phyloP scores from a whole-genome alignment of 1,284 basidiomycete genomes.

The Coniferiporia weirii region DNA sequence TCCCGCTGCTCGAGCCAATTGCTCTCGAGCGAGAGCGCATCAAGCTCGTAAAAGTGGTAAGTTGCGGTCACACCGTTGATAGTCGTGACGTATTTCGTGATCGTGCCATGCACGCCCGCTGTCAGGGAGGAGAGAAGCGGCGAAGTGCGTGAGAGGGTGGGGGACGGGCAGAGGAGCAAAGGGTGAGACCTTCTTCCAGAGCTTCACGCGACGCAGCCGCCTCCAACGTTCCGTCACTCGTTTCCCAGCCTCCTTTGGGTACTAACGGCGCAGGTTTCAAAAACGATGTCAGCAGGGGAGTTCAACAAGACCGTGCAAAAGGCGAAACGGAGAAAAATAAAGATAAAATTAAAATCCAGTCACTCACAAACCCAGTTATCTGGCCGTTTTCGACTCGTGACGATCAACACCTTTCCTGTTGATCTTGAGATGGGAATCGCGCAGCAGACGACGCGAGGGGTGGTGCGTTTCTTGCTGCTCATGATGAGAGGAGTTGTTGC shows the following conservation, averaged over 20 bases:
- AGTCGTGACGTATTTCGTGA: slow-evolving; percentile 72
- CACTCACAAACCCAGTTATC: slow-evolving; percentile 81
- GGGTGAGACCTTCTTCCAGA: slow-evolving; percentile 87
- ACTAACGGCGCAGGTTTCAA: slow-evolving; percentile 38
- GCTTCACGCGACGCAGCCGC: slow-evolving; percentile 83
- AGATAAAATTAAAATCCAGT: slow-evolving; percentile 14
- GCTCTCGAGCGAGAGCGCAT: slow-evolving; percentile 64
- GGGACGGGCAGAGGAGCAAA: slow-evolving; percentile 71
- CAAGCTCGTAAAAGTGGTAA: slow-evolving; percentile 84
- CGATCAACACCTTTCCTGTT: slow-evolving; percentile 68
- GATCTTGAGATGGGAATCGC: slow-evolving; percentile 73
- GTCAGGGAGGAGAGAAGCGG: slow-evolving; percentile 22
- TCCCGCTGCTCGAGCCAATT: slow-evolving; percentile 76
- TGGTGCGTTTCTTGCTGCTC: slow-evolving; percentile 74
- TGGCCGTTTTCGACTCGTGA: slow-evolving; percentile 76
- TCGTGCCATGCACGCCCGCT: slow-evolving; percentile 78
- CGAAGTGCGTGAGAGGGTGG: slow-evolving; percentile 46
- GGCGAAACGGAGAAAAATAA: slow-evolving; percentile 18
- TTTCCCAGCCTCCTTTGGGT: slow-evolving; percentile 83
- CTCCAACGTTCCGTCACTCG: slow-evolving; percentile 70
- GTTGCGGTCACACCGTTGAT: slow-evolving; percentile 70
- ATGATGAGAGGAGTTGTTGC: slow-evolving; percentile 16
- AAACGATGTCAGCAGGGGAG: slow-evolving; percentile 2
- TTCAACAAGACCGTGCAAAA: slow-evolving; percentile 8
- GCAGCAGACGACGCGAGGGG: slow-evolving; percentile 79